These are phyloP conservation scores for Tylopilus orsonianus DNA, from an alignment of 1,284 basidiomycete species.

Conservation along the genomic window DNA sequence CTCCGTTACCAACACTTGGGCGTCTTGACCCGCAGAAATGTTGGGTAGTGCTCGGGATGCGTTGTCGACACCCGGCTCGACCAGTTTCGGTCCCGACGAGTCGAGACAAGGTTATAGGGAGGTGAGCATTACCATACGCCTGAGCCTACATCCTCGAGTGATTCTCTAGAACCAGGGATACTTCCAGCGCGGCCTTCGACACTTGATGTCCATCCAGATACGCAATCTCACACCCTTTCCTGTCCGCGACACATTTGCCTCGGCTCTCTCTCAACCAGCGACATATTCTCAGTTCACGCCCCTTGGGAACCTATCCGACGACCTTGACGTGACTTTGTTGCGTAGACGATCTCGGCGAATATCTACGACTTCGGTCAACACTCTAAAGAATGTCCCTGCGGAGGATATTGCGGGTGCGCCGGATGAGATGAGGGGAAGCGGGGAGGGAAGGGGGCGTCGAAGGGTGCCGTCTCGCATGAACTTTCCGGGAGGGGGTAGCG, in stretches of 20 bases:
- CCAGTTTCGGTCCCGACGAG: constrained; percentile 19
- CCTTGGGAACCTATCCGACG: constrained; percentile 60
- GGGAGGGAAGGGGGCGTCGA: constrained; percentile 39
- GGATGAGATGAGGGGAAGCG: constrained; percentile 32
- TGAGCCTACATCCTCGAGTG: background rate
- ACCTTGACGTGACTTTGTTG: constrained; percentile 62
- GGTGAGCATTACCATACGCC: constrained; percentile 14
- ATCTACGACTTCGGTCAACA: constrained; percentile 58
- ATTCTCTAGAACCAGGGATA: constrained; percentile 13
- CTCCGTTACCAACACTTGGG: background rate
- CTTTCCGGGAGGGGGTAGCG: constrained; percentile 33
- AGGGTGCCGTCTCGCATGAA: constrained; percentile 40
- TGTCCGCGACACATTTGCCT: constrained; percentile 70
- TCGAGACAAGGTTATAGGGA: constrained; percentile 8
- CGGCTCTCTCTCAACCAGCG: constrained; percentile 64
- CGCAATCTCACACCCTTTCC: constrained; percentile 82
- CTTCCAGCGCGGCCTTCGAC: constrained; percentile 66
- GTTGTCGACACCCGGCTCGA: constrained; percentile 13
- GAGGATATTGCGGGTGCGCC: constrained; percentile 41
- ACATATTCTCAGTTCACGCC: constrained; percentile 56
- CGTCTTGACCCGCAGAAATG: constrained; percentile 20
- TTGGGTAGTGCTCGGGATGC: constrained; percentile 17
- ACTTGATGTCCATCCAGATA: constrained; percentile 71
- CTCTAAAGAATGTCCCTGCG: constrained; percentile 45
- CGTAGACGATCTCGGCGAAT: constrained; percentile 59